A percentile compares a stretch with the other conserved stretches of the same genome.
phyloP scores from a whole-genome alignment of 2,329 filamentous ascomycete species.

The Chaetomium sp. region DNA sequence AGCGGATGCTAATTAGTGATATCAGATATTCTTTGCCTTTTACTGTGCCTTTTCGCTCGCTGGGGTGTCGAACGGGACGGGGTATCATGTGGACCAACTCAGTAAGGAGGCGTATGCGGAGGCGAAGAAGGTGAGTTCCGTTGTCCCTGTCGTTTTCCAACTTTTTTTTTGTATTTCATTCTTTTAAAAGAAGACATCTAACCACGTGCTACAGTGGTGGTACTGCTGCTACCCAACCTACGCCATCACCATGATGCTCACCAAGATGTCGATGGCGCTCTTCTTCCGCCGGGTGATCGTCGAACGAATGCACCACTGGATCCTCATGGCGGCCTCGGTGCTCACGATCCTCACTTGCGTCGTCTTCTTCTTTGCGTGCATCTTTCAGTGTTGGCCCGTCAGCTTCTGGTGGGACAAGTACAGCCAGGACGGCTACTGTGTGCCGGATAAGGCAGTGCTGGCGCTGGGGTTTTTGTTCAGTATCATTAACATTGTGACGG shows the following conservation, averaged over 20 bases:
- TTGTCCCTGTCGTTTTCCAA: neutral
- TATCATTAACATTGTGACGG: conserved; percentile 41
- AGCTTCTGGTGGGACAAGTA: conserved; percentile 36
- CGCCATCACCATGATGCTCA: conserved; percentile 23
- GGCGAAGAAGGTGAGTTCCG: conserved; percentile 31
- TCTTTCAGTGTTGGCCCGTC: conserved; percentile 36
- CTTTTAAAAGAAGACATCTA: neutral
- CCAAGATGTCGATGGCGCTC: conserved; percentile 38
- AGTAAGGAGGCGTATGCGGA: conserved; percentile 19
- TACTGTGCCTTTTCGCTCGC: conserved; percentile 31
- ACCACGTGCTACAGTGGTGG: conserved; percentile 17
- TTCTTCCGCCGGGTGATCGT: conserved; percentile 37
- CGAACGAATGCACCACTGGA: conserved; percentile 28
- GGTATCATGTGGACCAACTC: conserved; percentile 32
- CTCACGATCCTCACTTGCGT: conserved; percentile 33
- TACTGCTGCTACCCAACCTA: conserved; percentile 22
- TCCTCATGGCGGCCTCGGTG: conserved; percentile 32
- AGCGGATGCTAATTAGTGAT: neutral
- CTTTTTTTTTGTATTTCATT: neutral
- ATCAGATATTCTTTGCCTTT: conserved; percentile 26
- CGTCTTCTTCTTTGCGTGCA: conserved; percentile 36
- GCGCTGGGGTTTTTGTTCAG: conserved; percentile 48
- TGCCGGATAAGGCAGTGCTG: conserved; percentile 40
- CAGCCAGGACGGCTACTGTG: conserved; percentile 30
- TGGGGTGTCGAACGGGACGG: conserved; percentile 37